Evolutionary conservation across 768 basidiomycete genomes (phyloP).

Genomic region (Russula sp.): DNA sequence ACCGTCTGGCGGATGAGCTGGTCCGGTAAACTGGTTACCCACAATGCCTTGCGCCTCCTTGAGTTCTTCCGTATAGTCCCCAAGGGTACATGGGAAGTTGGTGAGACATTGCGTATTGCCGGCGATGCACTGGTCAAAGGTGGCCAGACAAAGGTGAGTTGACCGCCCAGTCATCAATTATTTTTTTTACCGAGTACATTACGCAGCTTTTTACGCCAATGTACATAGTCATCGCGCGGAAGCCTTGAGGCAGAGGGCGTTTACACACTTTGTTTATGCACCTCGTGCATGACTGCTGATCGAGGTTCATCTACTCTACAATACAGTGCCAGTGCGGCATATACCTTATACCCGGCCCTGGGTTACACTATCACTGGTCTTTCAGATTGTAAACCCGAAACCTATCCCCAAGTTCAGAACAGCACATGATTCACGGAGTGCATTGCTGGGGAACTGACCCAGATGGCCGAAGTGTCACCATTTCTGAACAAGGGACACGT

Average conservation of each 20-base stretch:
- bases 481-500: not conserved
- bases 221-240: constrained; percentile 52
- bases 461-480: not conserved
- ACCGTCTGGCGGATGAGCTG: constrained; percentile 87
- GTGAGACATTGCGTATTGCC: constrained; percentile 83
- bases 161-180: not conserved
- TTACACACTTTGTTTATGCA: not conserved
- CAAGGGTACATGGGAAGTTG: constrained; percentile 87
- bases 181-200: constrained; percentile 1
- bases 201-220: constrained; percentile 79
- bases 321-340: not conserved
- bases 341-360: not conserved
- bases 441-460: not conserved
- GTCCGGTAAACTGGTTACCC: constrained; percentile 78
- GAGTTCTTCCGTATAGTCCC: constrained; percentile 78
- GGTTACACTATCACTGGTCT: not conserved
- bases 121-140: constrained; percentile 71
- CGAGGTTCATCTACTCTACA: not conserved
- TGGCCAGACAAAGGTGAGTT: constrained; percentile 73
- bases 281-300: not conserved
- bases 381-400: too few species aligned
- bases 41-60: constrained; percentile 66
- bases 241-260: constrained; percentile 2
- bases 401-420: too few species aligned
- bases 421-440: not conserved